Conservation (phyloP, 352 stramenopile genomes). For the Phytophthora macrochlamydospora region DNA sequence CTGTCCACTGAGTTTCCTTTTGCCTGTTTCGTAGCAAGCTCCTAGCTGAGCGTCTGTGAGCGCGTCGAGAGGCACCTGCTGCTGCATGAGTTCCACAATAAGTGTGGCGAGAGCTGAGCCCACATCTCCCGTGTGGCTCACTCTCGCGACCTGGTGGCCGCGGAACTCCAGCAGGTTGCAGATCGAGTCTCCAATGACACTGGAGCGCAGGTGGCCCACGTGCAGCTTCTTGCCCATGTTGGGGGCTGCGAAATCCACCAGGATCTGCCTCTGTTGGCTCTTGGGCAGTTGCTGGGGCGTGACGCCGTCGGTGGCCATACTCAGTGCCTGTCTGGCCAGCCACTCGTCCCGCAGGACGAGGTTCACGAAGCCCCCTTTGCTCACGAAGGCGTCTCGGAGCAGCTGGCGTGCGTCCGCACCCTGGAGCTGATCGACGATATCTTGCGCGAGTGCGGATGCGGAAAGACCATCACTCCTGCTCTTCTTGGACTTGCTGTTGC, state of each 20-base stretch:
- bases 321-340: conserved; percentile 60
- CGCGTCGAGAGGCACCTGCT: conserved; percentile 47
- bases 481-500: conserved; percentile 32
- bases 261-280: conserved; percentile 38
- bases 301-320: conserved; percentile 65
- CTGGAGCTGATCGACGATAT: conserved; percentile 32
- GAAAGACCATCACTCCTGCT: conserved; percentile 7
- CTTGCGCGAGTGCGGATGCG: conserved; percentile 50
- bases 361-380: conserved; percentile 83
- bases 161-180: conserved; percentile 84
- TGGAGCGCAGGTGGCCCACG: conserved; percentile 82
- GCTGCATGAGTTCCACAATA: conserved; percentile 69
- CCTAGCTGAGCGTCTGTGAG: conserved; percentile 68
- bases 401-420: conserved; percentile 11
- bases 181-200: conserved; percentile 80
- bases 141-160: conserved; percentile 65
- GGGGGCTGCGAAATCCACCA: conserved; percentile 84
- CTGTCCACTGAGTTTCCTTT: conserved; percentile 39
- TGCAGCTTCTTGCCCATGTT: conserved; percentile 90
- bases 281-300: conserved; percentile 20
- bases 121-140: conserved; percentile 83
- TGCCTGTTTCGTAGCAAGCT: conserved; percentile 74
- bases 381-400: conserved; percentile 57
- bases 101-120: conserved; percentile 81
- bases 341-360: conserved; percentile 72